These are phyloP conservation scores for Paraconiothyrium sp. DNA, from an alignment of 2,329 filamentous ascomycete genomes.

Conservation along the genomic window DNA sequence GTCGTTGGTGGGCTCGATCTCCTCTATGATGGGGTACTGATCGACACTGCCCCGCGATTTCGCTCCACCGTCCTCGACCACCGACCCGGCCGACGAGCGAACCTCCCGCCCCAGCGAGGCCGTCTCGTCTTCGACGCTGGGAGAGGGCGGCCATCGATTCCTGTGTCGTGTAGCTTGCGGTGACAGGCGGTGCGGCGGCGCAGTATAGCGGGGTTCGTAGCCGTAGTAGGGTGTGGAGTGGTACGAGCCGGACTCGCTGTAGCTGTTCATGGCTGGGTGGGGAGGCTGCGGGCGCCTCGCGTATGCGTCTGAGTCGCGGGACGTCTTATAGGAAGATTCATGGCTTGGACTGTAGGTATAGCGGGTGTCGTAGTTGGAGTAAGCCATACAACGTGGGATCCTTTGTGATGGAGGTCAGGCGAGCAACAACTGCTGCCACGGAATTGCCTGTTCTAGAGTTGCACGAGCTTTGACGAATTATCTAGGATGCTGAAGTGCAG, in stretches of 20 bases:
- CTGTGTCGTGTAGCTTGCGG: slow-evolving; percentile 30
- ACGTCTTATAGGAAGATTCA: slow-evolving; percentile 35
- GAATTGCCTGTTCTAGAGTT: not conserved
- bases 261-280: slow-evolving; percentile 37
- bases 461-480: not conserved
- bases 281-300: slow-evolving; percentile 30
- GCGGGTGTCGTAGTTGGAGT: slow-evolving; percentile 34
- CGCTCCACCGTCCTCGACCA: slow-evolving; percentile 61
- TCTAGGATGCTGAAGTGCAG: slow-evolving; percentile 2
- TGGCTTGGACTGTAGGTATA: slow-evolving; percentile 33
- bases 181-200: slow-evolving; percentile 31
- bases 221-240: slow-evolving; percentile 29
- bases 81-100: slow-evolving; percentile 45
- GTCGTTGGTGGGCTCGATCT: slow-evolving; percentile 65
- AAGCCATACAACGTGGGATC: slow-evolving; percentile 31
- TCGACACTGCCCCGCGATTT: slow-evolving; percentile 71
- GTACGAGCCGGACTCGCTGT: slow-evolving; percentile 23
- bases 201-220: slow-evolving; percentile 46
- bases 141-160: slow-evolving; percentile 65
- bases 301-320: slow-evolving; percentile 37
- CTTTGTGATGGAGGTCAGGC: slow-evolving; percentile 20
- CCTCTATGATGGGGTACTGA: slow-evolving; percentile 73
- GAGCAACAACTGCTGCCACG: slow-evolving; percentile 15
- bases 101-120: slow-evolving; percentile 70
- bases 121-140: slow-evolving; percentile 75